Conservation (phyloP, 768 basidiomycete species). For the Collybiopsis confluens region DNA sequence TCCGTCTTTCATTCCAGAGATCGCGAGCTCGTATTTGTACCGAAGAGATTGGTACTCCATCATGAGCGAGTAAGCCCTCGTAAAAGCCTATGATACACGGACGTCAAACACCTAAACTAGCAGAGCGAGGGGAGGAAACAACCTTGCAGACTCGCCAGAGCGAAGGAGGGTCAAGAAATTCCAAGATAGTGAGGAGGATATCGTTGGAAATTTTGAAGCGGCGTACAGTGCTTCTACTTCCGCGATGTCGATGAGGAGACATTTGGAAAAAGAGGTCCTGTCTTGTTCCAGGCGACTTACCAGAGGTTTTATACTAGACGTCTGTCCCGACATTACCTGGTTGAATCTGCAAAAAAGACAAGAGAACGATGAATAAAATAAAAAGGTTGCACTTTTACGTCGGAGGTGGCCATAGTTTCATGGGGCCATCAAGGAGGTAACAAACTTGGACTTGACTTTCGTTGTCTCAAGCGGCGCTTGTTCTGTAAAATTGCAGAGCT, state of each 20-base stretch:
- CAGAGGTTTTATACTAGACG: conserved; percentile 41
- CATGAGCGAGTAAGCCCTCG: conserved; percentile 38
- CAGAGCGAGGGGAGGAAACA: background rate
- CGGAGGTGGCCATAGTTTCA: conserved; percentile 33
- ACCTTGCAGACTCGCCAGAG: conserved; percentile 46
- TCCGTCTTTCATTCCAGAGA: conserved; percentile 50
- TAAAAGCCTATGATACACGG: conserved; percentile 34
- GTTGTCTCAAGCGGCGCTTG: conserved; percentile 34
- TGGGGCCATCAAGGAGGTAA: conserved; percentile 29
- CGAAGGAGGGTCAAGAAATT: conserved; percentile 44
- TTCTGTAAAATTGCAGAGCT: conserved; percentile 33
- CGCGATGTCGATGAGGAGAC: conserved; percentile 36
- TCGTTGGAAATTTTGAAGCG: conserved; percentile 50
- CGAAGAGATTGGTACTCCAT: conserved; percentile 44
- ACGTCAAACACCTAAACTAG: background rate
- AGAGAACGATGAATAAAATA: conserved; percentile 31
- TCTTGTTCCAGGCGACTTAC: conserved; percentile 22
- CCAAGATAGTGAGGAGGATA: conserved; percentile 44
- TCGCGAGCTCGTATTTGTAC: conserved; percentile 46
- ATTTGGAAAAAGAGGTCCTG: conserved; percentile 29
- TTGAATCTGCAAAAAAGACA: conserved; percentile 24
- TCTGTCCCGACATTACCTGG: conserved; percentile 24
- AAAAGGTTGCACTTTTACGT: conserved; percentile 41
- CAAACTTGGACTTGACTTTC: conserved; percentile 36
- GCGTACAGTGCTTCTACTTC: conserved; percentile 31